Base-by-base conservation (phyloP, 306 rosid species). In the Glycine latifolia region DNA sequence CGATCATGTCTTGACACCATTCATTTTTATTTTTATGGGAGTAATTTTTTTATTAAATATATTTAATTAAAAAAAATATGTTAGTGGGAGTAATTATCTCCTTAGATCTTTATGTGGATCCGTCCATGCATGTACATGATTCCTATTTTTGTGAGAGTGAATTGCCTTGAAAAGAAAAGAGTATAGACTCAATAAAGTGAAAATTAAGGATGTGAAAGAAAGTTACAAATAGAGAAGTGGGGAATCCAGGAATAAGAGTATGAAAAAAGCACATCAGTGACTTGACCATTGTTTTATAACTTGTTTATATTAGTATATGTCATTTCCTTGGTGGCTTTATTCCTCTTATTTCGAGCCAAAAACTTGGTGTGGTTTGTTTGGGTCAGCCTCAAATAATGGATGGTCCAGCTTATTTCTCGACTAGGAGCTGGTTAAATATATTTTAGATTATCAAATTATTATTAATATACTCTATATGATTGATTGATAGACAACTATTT, bases 161-260 rank as follows among this genome's bases (percentile, higher is more conserved):
- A 43, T 41, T 69, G 55, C 53, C 56, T 46, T 10, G 16, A 65
- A 68, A 43, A 43, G 47, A 4, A 44, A 44, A 68, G 73, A 68
- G 9, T 43, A 5, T 17, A 10, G 15, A 33, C 16, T 2, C 39
- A 46, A 69, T 46, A 47, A 69, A 69, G 74, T 69, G 39, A 68
- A 68, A 68, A 43, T 46, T 68, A 68, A 48, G 55, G 73, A 68
- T 68, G 56, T 68, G 56, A 46, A 9, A 46, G 74, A 69, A 69
- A 69, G 48, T 65, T 12, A 6, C 1, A 2, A 14, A 62, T 0
- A 14, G 8, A 11, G 68, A 33, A 62, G 68, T 62, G 48, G 48
- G 39, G 55, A 68, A 68, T 68, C 55, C 4, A 4, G 37, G 16
- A 67, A 41, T 67, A 67, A 15, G 72, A 41, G 71, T 15, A 15